phyloP scores from a whole-genome alignment of 2,329 filamentous ascomycete species.

The Emericellopsis cladophorae region DNA sequence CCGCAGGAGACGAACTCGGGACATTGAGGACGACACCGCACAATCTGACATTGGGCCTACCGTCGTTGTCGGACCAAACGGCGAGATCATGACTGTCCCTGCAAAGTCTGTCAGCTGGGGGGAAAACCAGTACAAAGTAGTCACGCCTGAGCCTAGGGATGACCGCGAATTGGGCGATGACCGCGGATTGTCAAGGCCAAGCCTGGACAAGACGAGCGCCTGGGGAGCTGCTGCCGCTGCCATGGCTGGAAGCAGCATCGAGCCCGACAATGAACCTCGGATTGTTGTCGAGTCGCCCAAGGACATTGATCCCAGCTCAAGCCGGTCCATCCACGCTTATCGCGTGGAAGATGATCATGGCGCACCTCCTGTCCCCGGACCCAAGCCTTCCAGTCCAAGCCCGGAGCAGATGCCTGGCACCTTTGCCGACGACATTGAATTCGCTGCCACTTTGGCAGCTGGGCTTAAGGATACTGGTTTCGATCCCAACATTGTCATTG shows the following conservation, averaged over 20 bases:
- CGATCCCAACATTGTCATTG: conserved; percentile 55
- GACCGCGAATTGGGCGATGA: conserved; percentile 16
- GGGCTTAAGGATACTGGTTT: conserved; percentile 59
- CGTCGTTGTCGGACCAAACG: conserved; percentile 23
- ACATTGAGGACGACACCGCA: conserved; percentile 8
- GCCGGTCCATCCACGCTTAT: background rate
- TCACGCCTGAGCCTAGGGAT: conserved; percentile 37
- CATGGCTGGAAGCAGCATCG: conserved; percentile 27
- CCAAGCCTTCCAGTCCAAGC: conserved; percentile 39
- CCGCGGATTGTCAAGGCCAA: conserved; percentile 14
- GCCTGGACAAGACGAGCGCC: conserved; percentile 25
- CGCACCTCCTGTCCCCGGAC: conserved; percentile 39
- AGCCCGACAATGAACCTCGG: conserved; percentile 20
- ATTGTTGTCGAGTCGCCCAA: conserved; percentile 6
- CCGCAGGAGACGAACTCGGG: conserved; percentile 1
- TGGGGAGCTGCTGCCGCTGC: conserved; percentile 42
- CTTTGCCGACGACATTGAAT: conserved; percentile 56
- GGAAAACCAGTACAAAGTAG: conserved; percentile 49
- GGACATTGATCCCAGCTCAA: conserved; percentile 4
- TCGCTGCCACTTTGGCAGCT: conserved; percentile 57
- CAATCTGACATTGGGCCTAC: conserved; percentile 5
- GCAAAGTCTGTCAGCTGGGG: conserved; percentile 53
- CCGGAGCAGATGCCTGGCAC: conserved; percentile 45
- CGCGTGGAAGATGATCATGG: conserved; percentile 25
- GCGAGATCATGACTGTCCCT: conserved; percentile 28